Evolutionary conservation across 345 rosid genomes (phyloP).

Genomic region (Cardiospermum halicacabum): DNA sequence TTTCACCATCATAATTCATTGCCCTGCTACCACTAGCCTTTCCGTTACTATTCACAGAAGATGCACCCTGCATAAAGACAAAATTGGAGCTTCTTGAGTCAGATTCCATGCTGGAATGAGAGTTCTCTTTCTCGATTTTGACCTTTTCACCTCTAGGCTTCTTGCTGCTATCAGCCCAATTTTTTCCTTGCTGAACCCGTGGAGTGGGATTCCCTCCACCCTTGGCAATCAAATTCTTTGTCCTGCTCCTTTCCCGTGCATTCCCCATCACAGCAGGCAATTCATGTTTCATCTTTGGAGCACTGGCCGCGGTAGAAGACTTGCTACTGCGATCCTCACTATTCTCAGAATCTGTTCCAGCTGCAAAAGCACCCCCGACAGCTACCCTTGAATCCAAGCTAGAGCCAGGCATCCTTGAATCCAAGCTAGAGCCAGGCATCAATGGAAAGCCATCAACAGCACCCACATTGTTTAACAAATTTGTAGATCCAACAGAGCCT

Average conservation of each 20-base stretch:
- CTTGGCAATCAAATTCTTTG: conserved; percentile 45
- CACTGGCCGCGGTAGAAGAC: conserved; percentile 77
- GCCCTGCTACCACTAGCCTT: conserved; percentile 38
- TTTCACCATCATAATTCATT: conserved; percentile 48
- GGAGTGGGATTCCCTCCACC: conserved; percentile 33
- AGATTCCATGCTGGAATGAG: conserved; percentile 81
- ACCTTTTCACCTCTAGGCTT: conserved; percentile 77
- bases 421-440: conserved; percentile 33
- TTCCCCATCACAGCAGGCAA: conserved; percentile 31
- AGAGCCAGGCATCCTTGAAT: conserved; percentile 35
- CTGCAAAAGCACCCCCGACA: conserved; percentile 38
- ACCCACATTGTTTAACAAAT: conserved; percentile 29
- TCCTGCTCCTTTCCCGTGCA: conserved; percentile 36
- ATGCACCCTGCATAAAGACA: conserved; percentile 68
- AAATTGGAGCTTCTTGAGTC: conserved; percentile 84
- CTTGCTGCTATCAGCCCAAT: conserved; percentile 48
- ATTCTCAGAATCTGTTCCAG: conserved; percentile 54
- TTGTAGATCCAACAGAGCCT: conserved; percentile 37
- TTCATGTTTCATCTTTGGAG: conserved; percentile 44
- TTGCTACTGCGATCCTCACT: conserved; percentile 70
- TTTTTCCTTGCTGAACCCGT: conserved; percentile 47
- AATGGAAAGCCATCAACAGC: conserved; percentile 29
- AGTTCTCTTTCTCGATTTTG: conserved; percentile 75
- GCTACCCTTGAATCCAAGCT: conserved; percentile 51
- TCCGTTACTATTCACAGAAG: conserved; percentile 45